Base-by-base conservation (phyloP, 2,329 filamentous ascomycete genomes). In the Hymenotorrendiella dingleyae region DNA sequence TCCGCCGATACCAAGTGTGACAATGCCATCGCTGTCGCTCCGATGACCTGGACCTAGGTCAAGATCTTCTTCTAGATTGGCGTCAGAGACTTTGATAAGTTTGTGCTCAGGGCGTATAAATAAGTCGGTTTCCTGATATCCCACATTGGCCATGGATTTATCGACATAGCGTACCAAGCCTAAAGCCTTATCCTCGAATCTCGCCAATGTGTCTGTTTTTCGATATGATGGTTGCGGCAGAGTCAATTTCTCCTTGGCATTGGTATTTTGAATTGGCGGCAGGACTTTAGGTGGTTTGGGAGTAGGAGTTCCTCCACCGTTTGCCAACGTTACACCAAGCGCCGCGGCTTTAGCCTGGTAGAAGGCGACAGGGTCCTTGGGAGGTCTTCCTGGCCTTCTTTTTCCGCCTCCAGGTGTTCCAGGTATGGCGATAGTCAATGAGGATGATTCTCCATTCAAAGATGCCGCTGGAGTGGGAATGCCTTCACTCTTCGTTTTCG, bases 91-190 rank as follows among this genome's bases (percentile, higher is more conserved):
- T 60, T 82, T 82, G 55, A 83, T 78, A 47, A 94, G 71, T 40
- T 76, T 81, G 46, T 78, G 76, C 41, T 90, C 84, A 4, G 87
- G 84, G 34, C 86, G 81, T 40, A 86, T 72, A 60, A 89, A 97
- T 45, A 90, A 74, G 65, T 97, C 91, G 56, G 85, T 95, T 67
- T 96, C 89, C 65, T 96, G 91, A 60, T 95, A 97, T 39, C 91
- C 91, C 35, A 95, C 86, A 57, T 88, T 91, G 54, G 90, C 90
- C 90, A 97, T 95, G 2, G 87, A 85, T 60, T 93, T 89, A 64
- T 96, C 91, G 35, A 97, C 90, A 64, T 95, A 97, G 57, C 91
- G 86, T 46, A 86, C 82, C 60, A 91, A 85, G 30, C 88, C 87
- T 50, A 85, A 80, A 1, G 82, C 84, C 63, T 93, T 89, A 61